Evolutionary conservation across 139 green algal species (phyloP), one percentile per base, ranked within the genome.

Genomic region (Picochlorum sp.): DNA sequence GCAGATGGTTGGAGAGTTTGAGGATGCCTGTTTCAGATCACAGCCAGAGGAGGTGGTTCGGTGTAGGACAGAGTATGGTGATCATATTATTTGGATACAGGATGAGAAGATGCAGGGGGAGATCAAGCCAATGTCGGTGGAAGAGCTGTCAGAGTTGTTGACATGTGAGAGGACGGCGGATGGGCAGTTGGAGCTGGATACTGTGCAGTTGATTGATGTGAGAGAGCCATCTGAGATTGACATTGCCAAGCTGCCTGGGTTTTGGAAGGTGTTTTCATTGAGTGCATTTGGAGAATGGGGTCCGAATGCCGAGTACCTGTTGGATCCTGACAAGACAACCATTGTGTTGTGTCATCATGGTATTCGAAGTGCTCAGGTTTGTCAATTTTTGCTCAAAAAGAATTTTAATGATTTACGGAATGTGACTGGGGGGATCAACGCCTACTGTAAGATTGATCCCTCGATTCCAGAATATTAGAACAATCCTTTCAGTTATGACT

Each of bases 291-390:
- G 15, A 21, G 47, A 66, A 20, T 66, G 60, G 60, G 60, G n/a
- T 18, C 52, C 62, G 10, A 70, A 52, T 11, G 55, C 83, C 14
- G 15, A 18, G 5, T 45, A 65, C 31, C 45, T 63, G 3, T 49
- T 91, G 44, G 77, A 92, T 59, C 58, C 62, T 2, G 15, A 71
- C 4, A 77, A 76, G 49, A 59, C 85, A 57, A 85, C 77, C 6
- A 62, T 89, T 41, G 78, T 92, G 30, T 66, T 92, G 60, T 92
- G 85, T 65, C 85, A 92, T 66, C 85, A 92, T 59, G 85, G 85
- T 6, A 62, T 92, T 21, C 52, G 85, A 20, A 87, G 76, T 58
- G 83, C 88, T 75, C 68, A 90, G 28, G 62, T 70, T 34, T 55
- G 80, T 38, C 66, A 78, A 57, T 85, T 77, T 57, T 69, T 88